Evolutionary conservation across 192 early-diverging fungal species (phyloP).

Genomic region (Linnemannia schmuckeri): DNA sequence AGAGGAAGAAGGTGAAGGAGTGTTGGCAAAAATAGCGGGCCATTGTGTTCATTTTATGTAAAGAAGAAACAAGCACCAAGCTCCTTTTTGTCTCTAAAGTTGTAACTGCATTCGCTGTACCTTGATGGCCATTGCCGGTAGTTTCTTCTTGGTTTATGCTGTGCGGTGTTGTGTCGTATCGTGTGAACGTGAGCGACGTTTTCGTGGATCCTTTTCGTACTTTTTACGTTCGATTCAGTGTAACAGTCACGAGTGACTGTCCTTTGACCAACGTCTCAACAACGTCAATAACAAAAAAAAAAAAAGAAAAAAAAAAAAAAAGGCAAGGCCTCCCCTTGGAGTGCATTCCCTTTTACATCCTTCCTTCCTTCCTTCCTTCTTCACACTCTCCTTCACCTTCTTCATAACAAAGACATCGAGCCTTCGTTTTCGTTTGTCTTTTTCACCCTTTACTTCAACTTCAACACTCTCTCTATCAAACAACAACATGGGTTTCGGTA

Average conservation of each 20-base stretch:
- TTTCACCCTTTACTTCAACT: not conserved
- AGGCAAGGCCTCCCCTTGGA: not conserved
- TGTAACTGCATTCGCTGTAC: not conserved
- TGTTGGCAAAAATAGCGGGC: not conserved
- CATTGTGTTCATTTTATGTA: too few relatives aligned
- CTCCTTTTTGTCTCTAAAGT: too few relatives aligned
- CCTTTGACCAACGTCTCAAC: not conserved
- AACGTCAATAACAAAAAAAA: not conserved
- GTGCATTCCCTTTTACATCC: not conserved
- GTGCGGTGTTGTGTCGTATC: not conserved
- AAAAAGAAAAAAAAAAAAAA: conserved; percentile 5
- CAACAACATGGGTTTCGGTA: conserved; percentile 49
- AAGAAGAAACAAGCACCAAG: too few relatives aligned
- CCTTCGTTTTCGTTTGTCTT: not conserved
- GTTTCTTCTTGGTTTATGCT: not conserved
- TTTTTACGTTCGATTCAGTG: too few relatives aligned
- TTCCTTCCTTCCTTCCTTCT: not conserved
- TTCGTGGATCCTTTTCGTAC: too few relatives aligned
- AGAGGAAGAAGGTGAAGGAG: too few relatives aligned
- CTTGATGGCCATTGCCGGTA: conserved; percentile 8
- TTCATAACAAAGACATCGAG: not conserved
- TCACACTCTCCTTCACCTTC: not conserved
- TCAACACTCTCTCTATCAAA: not conserved
- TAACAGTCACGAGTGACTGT: not conserved
- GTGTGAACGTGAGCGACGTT: too few relatives aligned